Evolutionary conservation across 371 early-diverging fungal species (phyloP).

Genomic region (Gilbertella persicaria): DNA sequence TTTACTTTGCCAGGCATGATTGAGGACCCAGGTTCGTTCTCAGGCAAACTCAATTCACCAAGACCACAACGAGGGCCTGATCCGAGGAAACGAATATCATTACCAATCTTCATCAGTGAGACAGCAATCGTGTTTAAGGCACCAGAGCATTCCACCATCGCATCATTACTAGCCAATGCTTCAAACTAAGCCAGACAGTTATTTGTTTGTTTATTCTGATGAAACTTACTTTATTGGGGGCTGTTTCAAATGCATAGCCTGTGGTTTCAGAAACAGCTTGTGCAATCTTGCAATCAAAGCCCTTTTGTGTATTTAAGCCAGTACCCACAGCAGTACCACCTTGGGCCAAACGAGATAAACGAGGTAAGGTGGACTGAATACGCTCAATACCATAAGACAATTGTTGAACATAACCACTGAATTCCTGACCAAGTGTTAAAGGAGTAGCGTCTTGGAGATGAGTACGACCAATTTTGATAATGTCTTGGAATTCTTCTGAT

Average conservation of each 20-base stretch:
- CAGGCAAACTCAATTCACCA: constrained; percentile 91
- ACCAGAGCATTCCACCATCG: constrained; percentile 93
- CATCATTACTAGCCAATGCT: constrained; percentile 95
- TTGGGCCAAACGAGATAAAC: constrained; percentile 87
- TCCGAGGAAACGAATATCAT: constrained; percentile 93
- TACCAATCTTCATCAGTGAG: constrained; percentile 97
- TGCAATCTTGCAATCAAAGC: constrained; percentile 88
- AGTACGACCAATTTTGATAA: constrained; percentile 96
- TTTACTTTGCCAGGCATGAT: constrained; percentile 98
- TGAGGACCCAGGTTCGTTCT: constrained; percentile 97
- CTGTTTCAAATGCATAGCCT: constrained; percentile 84
- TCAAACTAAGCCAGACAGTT: constrained; percentile 68
- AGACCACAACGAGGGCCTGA: constrained; percentile 97
- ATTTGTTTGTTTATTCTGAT: background rate
- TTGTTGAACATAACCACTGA: constrained; percentile 93
- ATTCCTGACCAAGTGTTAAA: constrained; percentile 96
- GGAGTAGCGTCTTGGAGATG: constrained; percentile 96
- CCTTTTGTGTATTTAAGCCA: constrained; percentile 89
- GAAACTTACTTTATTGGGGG: constrained; percentile 82
- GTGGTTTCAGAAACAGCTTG: constrained; percentile 77
- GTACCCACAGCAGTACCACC: constrained; percentile 98
- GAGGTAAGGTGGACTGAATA: constrained; percentile 75
- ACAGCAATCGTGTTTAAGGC: constrained; percentile 91
- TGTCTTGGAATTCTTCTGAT: constrained; percentile 75
- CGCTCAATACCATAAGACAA: constrained; percentile 84